phyloP scores from a whole-genome alignment of 768 basidiomycete genomes.

The Inosperma sp. region DNA sequence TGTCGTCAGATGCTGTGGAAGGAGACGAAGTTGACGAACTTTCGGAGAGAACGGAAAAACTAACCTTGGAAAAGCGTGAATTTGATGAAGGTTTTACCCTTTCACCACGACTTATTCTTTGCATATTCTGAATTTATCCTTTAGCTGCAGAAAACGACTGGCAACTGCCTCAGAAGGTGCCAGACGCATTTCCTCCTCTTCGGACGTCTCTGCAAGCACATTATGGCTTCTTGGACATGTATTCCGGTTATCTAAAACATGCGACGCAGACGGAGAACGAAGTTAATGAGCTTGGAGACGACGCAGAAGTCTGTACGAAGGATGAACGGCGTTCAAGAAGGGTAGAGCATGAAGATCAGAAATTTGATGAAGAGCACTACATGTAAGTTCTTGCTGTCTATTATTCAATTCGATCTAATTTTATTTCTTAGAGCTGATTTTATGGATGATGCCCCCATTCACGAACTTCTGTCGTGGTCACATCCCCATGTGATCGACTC shows the following conservation, averaged over 20 bases:
- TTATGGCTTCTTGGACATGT: constrained; percentile 75
- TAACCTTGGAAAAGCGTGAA: constrained; percentile 56
- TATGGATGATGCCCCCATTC: constrained; percentile 70
- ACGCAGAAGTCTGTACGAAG: constrained; percentile 53
- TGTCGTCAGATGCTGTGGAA: constrained; percentile 28
- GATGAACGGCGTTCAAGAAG: constrained; percentile 52
- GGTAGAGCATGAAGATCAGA: constrained; percentile 60
- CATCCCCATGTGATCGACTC: constrained; percentile 44
- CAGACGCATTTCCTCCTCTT: constrained; percentile 34
- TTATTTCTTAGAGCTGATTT: constrained; percentile 66
- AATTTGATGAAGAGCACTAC: constrained; percentile 83
- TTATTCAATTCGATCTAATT: constrained; percentile 9
- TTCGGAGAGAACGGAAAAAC: constrained; percentile 36
- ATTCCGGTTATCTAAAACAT: constrained; percentile 73
- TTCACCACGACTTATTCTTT: background rate
- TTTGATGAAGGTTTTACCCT: constrained; percentile 12
- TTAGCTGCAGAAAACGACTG: constrained; percentile 75
- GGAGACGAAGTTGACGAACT: constrained; percentile 37
- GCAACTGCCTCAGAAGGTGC: constrained; percentile 64
- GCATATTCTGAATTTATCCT: constrained; percentile 1
- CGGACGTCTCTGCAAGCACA: constrained; percentile 43
- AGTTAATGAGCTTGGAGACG: constrained; percentile 69
- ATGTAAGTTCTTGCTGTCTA: constrained; percentile 45
- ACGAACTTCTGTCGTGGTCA: constrained; percentile 62
- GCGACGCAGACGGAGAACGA: constrained; percentile 75